Evolutionary conservation across 352 stramenopile genomes (phyloP).

Genomic region (Pythium dissotocum): DNA sequence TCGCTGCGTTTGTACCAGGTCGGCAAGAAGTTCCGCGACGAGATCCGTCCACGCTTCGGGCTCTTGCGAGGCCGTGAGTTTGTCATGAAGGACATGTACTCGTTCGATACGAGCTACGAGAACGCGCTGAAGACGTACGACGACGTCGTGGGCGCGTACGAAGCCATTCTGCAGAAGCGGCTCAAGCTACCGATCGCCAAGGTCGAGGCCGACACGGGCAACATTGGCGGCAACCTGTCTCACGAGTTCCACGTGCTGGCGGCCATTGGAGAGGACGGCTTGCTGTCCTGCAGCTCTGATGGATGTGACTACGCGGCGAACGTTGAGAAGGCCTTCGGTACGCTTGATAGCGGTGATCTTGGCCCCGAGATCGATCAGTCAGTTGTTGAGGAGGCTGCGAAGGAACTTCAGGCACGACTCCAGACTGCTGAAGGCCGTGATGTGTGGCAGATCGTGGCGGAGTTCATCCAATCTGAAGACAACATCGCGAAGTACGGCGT

Average conservation of each 20-base stretch:
- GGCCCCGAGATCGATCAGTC: not conserved
- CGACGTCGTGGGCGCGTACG: slow-evolving; percentile 78
- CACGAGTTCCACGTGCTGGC: slow-evolving; percentile 90
- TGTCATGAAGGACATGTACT: slow-evolving; percentile 93
- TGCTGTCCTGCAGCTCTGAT: slow-evolving; percentile 63
- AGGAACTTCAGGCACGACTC: not conserved
- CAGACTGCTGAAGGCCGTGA: not conserved
- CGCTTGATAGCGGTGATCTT: slow-evolving; percentile 13
- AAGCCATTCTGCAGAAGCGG: slow-evolving; percentile 64
- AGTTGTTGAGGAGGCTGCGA: not conserved
- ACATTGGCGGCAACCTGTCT: slow-evolving; percentile 87
- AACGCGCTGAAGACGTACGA: slow-evolving; percentile 71
- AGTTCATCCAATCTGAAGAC: slow-evolving; percentile 7
- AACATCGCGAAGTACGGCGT: slow-evolving; percentile 8
- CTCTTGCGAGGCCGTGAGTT: slow-evolving; percentile 85
- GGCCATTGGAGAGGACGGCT: slow-evolving; percentile 78
- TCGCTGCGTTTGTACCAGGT: slow-evolving; percentile 88
- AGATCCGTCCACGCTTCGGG: slow-evolving; percentile 85
- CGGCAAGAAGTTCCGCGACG: slow-evolving; percentile 87
- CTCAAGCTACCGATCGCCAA: slow-evolving; percentile 73
- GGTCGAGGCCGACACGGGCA: slow-evolving; percentile 85
- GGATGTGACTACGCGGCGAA: slow-evolving; percentile 85
- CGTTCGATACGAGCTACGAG: slow-evolving; percentile 74
- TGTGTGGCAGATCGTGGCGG: slow-evolving; percentile 6
- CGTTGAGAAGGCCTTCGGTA: slow-evolving; percentile 77